Percentiles rank a stretch among this genome's conserved stretches.
phyloP scores from a whole-genome alignment of 2,329 filamentous ascomycete species.

The Spiromastix sp. region DNA sequence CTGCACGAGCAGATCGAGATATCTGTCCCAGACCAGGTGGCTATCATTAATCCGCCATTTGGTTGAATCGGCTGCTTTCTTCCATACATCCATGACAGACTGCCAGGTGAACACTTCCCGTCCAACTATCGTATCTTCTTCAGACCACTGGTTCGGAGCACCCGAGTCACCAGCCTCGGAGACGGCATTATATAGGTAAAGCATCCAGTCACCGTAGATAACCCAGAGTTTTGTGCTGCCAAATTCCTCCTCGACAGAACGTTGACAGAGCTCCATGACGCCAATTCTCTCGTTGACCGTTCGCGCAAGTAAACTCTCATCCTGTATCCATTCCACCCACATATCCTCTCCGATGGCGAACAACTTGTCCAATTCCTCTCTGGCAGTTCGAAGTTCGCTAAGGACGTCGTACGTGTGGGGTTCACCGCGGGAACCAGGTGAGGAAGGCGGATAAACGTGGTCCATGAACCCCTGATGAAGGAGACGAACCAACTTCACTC shows the following conservation, averaged over 20 bases:
- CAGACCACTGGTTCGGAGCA: conserved; percentile 33
- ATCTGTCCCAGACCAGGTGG: conserved; percentile 52
- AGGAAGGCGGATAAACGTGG: conserved; percentile 36
- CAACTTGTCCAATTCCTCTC: conserved; percentile 50
- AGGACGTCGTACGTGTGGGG: conserved; percentile 37
- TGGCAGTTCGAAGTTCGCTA: conserved; percentile 36
- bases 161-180: conserved; percentile 24
- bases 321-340: conserved; percentile 54
- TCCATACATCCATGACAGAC: conserved; percentile 45
- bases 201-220: conserved; percentile 52
- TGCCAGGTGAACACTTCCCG: conserved; percentile 50
- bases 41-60: conserved; percentile 52
- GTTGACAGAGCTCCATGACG: conserved; percentile 50
- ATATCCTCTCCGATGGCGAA: conserved; percentile 54
- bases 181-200: conserved; percentile 45
- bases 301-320: conserved; percentile 48
- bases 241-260: conserved; percentile 51
- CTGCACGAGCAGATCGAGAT: conserved; percentile 44
- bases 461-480: conserved; percentile 38
- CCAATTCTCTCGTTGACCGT: conserved; percentile 47
- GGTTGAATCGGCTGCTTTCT: conserved; percentile 46
- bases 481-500: conserved; percentile 36
- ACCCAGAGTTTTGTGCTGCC: conserved; percentile 51
- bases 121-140: conserved; percentile 48
- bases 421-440: conserved; percentile 34